Percentiles rank a stretch among this genome's conserved stretches.
phyloP scores from a whole-genome alignment of 257 asterid genomes.

The Paulownia fortunei region DNA sequence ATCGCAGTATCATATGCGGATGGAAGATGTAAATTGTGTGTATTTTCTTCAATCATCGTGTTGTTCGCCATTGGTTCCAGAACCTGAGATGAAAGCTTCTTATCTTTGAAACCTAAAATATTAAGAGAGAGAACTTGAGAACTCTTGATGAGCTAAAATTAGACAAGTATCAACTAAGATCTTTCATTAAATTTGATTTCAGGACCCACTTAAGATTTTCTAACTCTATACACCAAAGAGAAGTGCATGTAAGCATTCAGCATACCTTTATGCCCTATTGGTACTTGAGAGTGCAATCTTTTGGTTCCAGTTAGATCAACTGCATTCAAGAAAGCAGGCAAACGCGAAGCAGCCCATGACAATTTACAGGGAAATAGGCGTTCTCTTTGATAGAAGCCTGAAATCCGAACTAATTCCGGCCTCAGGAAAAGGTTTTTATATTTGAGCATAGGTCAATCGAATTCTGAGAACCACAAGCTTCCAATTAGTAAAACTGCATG shows the following conservation, averaged over 20 bases:
- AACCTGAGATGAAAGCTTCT: slow-evolving; percentile 41
- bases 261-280: slow-evolving; percentile 43
- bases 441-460: slow-evolving; percentile 56
- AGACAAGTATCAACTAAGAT: slow-evolving; percentile 5
- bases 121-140: slow-evolving; percentile 11
- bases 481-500: slow-evolving; percentile 7
- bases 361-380: slow-evolving; percentile 35
- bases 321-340: slow-evolving; percentile 33
- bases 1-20: slow-evolving; percentile 75
- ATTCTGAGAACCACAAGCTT: slow-evolving; percentile 35
- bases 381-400: slow-evolving; percentile 37
- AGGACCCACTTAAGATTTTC: neutral
- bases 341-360: slow-evolving; percentile 37
- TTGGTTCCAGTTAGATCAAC: slow-evolving; percentile 37
- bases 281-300: slow-evolving; percentile 37
- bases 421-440: slow-evolving; percentile 37
- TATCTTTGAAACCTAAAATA: slow-evolving; percentile 41
- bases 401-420: slow-evolving; percentile 40
- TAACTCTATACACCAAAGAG: neutral
- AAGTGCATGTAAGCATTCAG: slow-evolving; percentile 13
- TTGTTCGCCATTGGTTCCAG: slow-evolving; percentile 48
- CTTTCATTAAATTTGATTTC: neutral
- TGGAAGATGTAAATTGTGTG: slow-evolving; percentile 35
- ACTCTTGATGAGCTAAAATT: neutral
- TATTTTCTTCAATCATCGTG: slow-evolving; percentile 45